Evolutionary conservation across 2,329 filamentous ascomycete genomes (phyloP).

Genomic region (Diplodia mutila): DNA sequence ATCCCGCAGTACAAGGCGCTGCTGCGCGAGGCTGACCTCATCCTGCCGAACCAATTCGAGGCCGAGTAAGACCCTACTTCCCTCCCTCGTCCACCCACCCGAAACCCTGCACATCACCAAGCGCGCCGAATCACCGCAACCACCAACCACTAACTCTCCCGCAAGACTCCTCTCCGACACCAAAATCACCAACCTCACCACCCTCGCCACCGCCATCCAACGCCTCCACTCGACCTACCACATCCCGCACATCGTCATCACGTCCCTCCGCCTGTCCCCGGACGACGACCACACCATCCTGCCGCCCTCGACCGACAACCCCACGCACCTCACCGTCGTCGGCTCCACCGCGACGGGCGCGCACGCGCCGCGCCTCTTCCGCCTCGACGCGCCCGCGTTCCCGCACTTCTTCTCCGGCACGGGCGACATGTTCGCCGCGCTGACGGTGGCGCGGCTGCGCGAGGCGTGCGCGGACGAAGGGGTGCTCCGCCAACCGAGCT

Average conservation of each 20-base stretch:
- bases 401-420: slow-evolving; percentile 96
- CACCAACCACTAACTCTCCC: background rate
- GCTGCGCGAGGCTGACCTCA: slow-evolving; percentile 81
- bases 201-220: slow-evolving; percentile 73
- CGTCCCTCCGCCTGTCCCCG: slow-evolving; percentile 72
- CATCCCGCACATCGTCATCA: slow-evolving; percentile 89
- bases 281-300: slow-evolving; percentile 50
- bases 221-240: slow-evolving; percentile 75
- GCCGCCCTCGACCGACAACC: slow-evolving; percentile 34
- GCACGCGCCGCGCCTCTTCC: slow-evolving; percentile 78
- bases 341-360: slow-evolving; percentile 72
- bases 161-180: slow-evolving; percentile 81
- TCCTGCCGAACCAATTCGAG: slow-evolving; percentile 96
- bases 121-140: background rate
- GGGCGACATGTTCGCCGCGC: slow-evolving; percentile 96
- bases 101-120: background rate
- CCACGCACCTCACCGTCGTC: slow-evolving; percentile 64
- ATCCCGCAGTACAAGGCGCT: slow-evolving; percentile 87
- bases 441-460: slow-evolving; percentile 84
- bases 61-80: slow-evolving; percentile 70
- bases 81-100: no score
- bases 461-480: slow-evolving; percentile 68
- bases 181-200: slow-evolving; percentile 75
- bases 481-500: slow-evolving; percentile 63
- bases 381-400: slow-evolving; percentile 81